Percentiles rank a stretch among this genome's conserved stretches.
Conservation (phyloP, 2,329 filamentous ascomycete genomes). For the Fusarium fracticaudum region DNA sequence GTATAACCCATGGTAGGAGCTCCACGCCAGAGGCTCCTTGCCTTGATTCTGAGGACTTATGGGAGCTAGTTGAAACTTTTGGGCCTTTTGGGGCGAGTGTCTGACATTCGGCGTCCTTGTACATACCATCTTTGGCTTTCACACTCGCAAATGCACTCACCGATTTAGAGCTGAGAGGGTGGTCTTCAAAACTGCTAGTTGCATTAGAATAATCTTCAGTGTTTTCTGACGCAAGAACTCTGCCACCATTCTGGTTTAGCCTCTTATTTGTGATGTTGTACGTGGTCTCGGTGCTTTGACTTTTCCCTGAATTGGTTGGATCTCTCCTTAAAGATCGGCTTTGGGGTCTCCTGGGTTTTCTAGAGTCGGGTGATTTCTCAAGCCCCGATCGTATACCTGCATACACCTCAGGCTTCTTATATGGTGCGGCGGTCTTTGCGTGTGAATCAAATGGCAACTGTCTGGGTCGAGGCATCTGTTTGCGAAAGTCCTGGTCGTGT, state of each 20-base stretch:
- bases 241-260: neutral
- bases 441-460: constrained; percentile 42
- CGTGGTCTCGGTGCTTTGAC: neutral
- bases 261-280: neutral
- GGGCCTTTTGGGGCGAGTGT: neutral
- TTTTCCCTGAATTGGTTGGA: neutral
- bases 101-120: constrained; percentile 27
- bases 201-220: neutral
- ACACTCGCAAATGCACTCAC: neutral
- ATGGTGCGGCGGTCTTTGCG: neutral
- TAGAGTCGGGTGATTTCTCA: neutral
- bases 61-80: neutral
- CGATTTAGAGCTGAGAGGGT: neutral
- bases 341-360: neutral
- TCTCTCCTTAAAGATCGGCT: neutral
- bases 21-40: neutral
- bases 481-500: constrained; percentile 35
- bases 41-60: neutral
- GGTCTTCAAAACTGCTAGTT: too few species aligned
- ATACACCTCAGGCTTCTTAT: neutral
- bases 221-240: neutral
- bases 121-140: neutral
- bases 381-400: neutral
- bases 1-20: constrained; percentile 29
- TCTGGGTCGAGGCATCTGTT: constrained; percentile 46